Conservation (phyloP, 2,329 filamentous ascomycete genomes). For the Penicillium vulpinum region DNA sequence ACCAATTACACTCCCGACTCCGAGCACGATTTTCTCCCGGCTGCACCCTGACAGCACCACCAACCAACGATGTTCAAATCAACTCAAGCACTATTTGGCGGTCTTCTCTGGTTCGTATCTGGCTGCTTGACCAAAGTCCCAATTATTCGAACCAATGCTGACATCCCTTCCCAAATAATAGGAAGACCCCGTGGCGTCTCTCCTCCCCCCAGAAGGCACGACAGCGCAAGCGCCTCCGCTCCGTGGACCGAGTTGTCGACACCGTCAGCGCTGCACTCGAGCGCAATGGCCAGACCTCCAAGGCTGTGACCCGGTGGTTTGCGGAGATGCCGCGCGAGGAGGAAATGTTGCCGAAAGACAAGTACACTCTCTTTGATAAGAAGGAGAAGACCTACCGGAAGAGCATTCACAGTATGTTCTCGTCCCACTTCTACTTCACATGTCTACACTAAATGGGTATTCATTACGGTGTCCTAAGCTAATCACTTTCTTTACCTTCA, state of each 20-base stretch:
- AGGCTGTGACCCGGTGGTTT: constrained; percentile 87
- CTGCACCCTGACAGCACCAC: constrained; percentile 14
- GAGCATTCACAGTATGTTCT: constrained; percentile 88
- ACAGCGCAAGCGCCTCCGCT: constrained; percentile 77
- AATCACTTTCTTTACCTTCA: constrained; percentile 37
- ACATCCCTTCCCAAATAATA: constrained; percentile 38
- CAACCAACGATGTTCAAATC: constrained; percentile 72
- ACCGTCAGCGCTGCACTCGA: constrained; percentile 77
- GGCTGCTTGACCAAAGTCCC: neutral
- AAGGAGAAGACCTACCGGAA: constrained; percentile 96
- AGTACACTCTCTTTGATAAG: constrained; percentile 96
- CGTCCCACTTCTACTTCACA: neutral
- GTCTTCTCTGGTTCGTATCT: constrained; percentile 71
- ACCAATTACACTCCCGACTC: constrained; percentile 25
- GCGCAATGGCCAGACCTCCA: constrained; percentile 67
- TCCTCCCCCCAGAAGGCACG: constrained; percentile 88
- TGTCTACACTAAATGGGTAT: neutral
- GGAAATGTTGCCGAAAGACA: constrained; percentile 95
- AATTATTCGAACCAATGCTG: constrained; percentile 12
- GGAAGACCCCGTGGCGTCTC: constrained; percentile 97
- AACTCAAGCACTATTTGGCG: constrained; percentile 72
- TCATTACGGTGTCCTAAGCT: neutral
- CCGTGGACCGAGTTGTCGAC: constrained; percentile 83
- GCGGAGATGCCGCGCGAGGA: constrained; percentile 91
- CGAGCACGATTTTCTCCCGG: constrained; percentile 25